Evolutionary conservation across 2,329 filamentous ascomycete genomes (phyloP).

Genomic region (Pseudogymnoascus pannorum): DNA sequence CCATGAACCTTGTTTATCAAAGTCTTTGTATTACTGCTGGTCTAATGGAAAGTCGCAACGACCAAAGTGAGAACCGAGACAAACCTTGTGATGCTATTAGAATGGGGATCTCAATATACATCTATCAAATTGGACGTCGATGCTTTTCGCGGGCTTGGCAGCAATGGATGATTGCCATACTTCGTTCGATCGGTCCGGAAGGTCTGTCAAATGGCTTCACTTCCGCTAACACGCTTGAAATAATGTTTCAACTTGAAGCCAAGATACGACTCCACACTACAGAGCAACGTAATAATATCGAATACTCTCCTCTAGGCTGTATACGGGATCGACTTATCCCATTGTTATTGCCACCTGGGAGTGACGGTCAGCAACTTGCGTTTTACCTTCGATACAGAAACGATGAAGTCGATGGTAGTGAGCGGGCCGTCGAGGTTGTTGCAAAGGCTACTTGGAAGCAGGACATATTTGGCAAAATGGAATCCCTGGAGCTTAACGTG

Average conservation of each 20-base stretch:
- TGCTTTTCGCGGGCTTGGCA: slow-evolving; percentile 17
- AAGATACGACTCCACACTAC: not conserved
- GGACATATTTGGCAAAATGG: slow-evolving; percentile 10
- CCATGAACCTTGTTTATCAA: not conserved
- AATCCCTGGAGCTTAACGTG: slow-evolving; percentile 12
- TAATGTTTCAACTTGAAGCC: slow-evolving; percentile 15
- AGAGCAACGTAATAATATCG: not conserved
- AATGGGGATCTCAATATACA: slow-evolving; percentile 16
- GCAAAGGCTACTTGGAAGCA: slow-evolving; percentile 18
- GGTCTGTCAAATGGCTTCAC: slow-evolving; percentile 16
- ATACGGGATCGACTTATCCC: slow-evolving; percentile 16
- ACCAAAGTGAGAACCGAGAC: slow-evolving; percentile 11
- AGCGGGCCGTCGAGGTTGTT: slow-evolving; percentile 14
- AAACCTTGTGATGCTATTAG: slow-evolving; percentile 18
- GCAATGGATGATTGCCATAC: slow-evolving; percentile 14
- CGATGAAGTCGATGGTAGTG: slow-evolving; percentile 11
- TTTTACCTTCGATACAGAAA: slow-evolving; percentile 17
- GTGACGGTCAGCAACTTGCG: slow-evolving; percentile 10
- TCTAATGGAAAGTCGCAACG: not conserved
- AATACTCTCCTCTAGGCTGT: slow-evolving; percentile 11
- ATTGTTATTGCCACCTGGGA: slow-evolving; percentile 15
- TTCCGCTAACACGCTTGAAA: slow-evolving; percentile 15
- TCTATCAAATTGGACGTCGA: slow-evolving; percentile 18
- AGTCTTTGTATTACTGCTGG: not conserved
- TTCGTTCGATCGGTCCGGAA: slow-evolving; percentile 16